These are phyloP conservation scores for Aspergillus candidus DNA, from an alignment of 2,329 filamentous ascomycete species.

Conservation along the genomic window DNA sequence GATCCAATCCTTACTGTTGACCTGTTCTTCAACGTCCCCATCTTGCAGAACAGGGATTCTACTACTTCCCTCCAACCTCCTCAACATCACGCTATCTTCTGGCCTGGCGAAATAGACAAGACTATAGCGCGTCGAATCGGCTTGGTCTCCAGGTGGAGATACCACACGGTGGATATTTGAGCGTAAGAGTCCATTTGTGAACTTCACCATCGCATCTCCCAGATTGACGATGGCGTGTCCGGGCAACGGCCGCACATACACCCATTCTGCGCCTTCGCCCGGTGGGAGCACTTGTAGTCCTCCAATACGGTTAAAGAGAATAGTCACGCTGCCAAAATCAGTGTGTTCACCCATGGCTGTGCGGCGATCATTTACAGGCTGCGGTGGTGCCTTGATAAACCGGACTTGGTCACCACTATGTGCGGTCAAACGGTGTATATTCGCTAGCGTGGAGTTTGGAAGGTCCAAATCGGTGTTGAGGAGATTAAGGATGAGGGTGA, in stretches of 20 bases:
- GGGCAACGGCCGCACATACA: conserved; percentile 48
- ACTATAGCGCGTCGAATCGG: conserved; percentile 42
- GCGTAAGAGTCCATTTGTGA: conserved; percentile 37
- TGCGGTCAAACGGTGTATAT: conserved; percentile 42
- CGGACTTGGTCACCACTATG: conserved; percentile 50
- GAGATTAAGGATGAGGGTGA: conserved; percentile 39
- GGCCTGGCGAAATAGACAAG: conserved; percentile 52
- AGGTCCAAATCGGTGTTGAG: conserved; percentile 43
- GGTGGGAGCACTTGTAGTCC: conserved; percentile 50
- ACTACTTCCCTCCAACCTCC: conserved; percentile 31
- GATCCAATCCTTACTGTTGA: conserved; percentile 40
- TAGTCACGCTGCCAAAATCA: conserved; percentile 52
- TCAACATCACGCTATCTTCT: conserved; percentile 43
- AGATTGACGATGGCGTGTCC: conserved; percentile 43
- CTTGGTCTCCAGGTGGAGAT: conserved; percentile 44
- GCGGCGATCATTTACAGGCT: conserved; percentile 37
- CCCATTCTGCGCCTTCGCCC: conserved; percentile 40
- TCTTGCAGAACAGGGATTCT: conserved; percentile 28
- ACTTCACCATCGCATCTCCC: conserved; percentile 42
- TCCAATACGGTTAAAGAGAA: conserved; percentile 52
- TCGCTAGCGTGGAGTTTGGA: conserved; percentile 35
- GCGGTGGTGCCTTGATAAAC: conserved; percentile 47
- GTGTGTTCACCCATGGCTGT: conserved; percentile 50
- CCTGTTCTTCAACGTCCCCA: conserved; percentile 28
- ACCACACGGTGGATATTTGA: conserved; percentile 47